A percentile compares a stretch with the other conserved stretches of the same genome.
phyloP scores from a whole-genome alignment of 441 rosid species.

The Monsonia emarginata region DNA sequence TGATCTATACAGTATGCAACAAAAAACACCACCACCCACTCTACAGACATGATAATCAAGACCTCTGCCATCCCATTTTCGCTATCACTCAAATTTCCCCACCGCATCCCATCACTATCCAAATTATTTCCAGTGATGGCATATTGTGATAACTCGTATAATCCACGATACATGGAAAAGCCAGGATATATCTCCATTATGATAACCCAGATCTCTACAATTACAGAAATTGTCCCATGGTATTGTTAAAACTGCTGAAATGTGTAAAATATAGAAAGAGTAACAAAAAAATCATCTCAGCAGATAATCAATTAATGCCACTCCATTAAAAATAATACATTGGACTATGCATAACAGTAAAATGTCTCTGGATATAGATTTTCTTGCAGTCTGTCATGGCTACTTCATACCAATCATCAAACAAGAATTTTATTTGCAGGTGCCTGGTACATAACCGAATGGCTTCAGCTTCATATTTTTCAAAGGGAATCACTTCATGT shows the following conservation, averaged over 20 bases:
- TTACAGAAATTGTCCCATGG: slow-evolving; percentile 3
- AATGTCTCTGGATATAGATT: slow-evolving; percentile 23
- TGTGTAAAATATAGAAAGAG: background rate
- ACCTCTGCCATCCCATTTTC: slow-evolving; percentile 63
- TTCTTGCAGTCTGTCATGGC: too few species aligned
- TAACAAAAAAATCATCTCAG: too few species aligned
- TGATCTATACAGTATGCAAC: slow-evolving; percentile 64
- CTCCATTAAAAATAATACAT: too few species aligned
- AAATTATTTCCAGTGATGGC: slow-evolving; percentile 40
- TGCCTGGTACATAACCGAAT: too few species aligned
- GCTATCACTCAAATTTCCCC: slow-evolving; percentile 51
- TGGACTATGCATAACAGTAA: too few species aligned
- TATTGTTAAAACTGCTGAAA: background rate
- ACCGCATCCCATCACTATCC: slow-evolving; percentile 67
- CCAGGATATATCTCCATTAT: slow-evolving; percentile 83
- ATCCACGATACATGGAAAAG: slow-evolving; percentile 74
- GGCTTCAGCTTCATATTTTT: too few species aligned
- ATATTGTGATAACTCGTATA: slow-evolving; percentile 74
- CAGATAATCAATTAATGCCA: too few species aligned
- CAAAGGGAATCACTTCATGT: slow-evolving; percentile 24
- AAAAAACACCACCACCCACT: slow-evolving; percentile 58
- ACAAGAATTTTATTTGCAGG: too few species aligned
- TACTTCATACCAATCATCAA: too few species aligned
- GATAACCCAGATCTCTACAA: slow-evolving; percentile 57
- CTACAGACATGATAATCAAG: slow-evolving; percentile 53